Evolutionary conservation across 192 early-diverging fungal species (phyloP).

Genomic region (Globomyces pollinis-pini): DNA sequence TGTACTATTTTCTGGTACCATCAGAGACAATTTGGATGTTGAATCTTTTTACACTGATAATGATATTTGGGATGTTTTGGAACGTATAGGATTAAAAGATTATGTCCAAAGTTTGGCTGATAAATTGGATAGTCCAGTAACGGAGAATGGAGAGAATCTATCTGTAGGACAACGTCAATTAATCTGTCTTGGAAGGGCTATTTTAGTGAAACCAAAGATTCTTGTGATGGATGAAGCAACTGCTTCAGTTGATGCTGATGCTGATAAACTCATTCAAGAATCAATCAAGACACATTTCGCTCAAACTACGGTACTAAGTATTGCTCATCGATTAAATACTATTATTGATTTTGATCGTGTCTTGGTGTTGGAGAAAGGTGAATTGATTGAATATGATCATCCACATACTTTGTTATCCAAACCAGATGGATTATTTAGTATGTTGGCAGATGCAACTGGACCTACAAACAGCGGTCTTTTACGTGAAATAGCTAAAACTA

Average conservation of each 20-base stretch:
- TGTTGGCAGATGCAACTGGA: conserved; percentile 61
- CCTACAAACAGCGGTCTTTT: conserved; percentile 37
- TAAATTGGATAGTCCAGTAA: conserved; percentile 61
- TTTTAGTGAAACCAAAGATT: conserved; percentile 34
- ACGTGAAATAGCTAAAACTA: conserved; percentile 19
- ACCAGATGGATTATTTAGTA: conserved; percentile 36
- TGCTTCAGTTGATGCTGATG: conserved; percentile 51
- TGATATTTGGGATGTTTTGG: conserved; percentile 61
- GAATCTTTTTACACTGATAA: conserved; percentile 48
- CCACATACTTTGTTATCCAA: conserved; percentile 44
- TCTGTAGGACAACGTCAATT: conserved; percentile 59
- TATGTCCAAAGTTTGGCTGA: conserved; percentile 49
- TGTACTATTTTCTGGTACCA: conserved; percentile 43
- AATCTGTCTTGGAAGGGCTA: conserved; percentile 51
- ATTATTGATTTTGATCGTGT: conserved; percentile 47
- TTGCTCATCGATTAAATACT: conserved; percentile 76
- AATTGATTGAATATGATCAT: conserved; percentile 43
- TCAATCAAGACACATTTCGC: conserved; percentile 27
- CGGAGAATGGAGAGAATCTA: conserved; percentile 65
- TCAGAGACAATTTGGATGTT: conserved; percentile 62
- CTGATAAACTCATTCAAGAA: conserved; percentile 62
- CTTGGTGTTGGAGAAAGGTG: conserved; percentile 39
- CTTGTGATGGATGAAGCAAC: conserved; percentile 46
- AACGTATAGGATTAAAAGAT: conserved; percentile 58
- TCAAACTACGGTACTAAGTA: conserved; percentile 52